Base-by-base conservation (phyloP, 2,329 filamentous ascomycete species). In the Pseudogymnoascus sp. region DNA sequence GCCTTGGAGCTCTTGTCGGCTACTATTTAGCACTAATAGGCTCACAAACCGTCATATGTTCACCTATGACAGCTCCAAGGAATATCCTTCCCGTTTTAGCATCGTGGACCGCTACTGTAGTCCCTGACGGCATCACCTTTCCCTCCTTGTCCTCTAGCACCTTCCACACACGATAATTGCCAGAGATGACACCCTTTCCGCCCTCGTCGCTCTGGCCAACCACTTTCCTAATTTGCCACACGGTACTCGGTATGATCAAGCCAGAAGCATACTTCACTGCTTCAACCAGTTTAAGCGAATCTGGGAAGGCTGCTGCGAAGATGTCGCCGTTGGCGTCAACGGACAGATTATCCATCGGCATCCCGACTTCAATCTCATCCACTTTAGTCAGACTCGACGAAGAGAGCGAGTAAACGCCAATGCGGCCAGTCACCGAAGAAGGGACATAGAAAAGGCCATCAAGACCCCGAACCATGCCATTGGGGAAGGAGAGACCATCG, bases 401-500 rank as follows among this genome's bases (percentile, higher is more conserved):
- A 5, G 62, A 60, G 17, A 71, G 50, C 2, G 64, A 60, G 61
- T 66, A 68, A 4, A 72, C 68, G 7, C 66, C 64, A 10, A 74
- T 65, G 4, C 67, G 61, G 2, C 67, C 66, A 13, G 64, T 61
- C 6, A 67, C 37, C 2, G 69, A 68, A 40, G 67, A 68, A 26
- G 72, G 69, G 11, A 75, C 70, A 60, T 75, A 74, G 58, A 72
- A 70, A 3, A 72, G 63, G 3, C 72, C 73, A 63, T 75, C 71
- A 0, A 31, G 61, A 40, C 69, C 70, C 8, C 65, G 62, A 9
- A 68, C 67, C 0, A 75, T 66, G 17, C 74, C 74, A 47, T 75
- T 75, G 3, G 74, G 68, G 21, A 70, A 66, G 17, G 63, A 64
- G 58, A 73, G 66, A 0, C 67, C 68, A 5, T 64, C 37, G 10